Conservation (phyloP, 2,329 filamentous ascomycete species). For the Ophiocordyceps camponoti-floridani region DNA sequence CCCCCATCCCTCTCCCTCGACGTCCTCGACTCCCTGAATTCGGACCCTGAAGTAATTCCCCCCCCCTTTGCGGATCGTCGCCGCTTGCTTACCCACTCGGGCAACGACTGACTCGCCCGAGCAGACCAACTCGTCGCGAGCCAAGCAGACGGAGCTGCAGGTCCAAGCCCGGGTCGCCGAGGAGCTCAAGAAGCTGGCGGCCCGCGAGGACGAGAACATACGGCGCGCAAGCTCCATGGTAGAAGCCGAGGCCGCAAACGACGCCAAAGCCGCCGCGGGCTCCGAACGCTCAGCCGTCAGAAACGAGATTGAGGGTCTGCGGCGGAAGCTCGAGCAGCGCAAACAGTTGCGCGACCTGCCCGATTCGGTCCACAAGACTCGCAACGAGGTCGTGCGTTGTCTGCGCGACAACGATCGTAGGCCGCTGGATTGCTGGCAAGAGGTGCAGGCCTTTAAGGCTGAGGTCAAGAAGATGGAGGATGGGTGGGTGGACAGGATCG, state of each 20-base stretch:
- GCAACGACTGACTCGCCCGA: background rate
- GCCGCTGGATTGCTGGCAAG: constrained; percentile 85
- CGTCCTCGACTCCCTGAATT: constrained; percentile 67
- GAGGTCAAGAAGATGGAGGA: constrained; percentile 78
- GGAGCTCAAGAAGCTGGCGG: constrained; percentile 67
- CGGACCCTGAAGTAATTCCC: constrained; percentile 71
- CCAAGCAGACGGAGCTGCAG: constrained; percentile 67
- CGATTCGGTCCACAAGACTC: constrained; percentile 53
- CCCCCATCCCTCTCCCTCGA: constrained; percentile 53
- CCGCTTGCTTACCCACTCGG: background rate
- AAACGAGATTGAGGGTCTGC: constrained; percentile 41
- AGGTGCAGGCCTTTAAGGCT: constrained; percentile 79
- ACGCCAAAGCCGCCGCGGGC: constrained; percentile 19
- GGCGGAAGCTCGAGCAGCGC: constrained; percentile 39
- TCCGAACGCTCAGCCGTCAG: constrained; percentile 30
- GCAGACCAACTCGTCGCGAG: constrained; percentile 77
- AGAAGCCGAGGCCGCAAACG: constrained; percentile 40
- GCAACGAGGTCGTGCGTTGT: constrained; percentile 61
- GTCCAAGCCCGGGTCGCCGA: constrained; percentile 73
- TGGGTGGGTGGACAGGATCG: constrained; percentile 71
- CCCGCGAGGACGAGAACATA: constrained; percentile 40
- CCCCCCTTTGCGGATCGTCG: background rate
- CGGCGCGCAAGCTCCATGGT: constrained; percentile 15
- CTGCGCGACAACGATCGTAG: constrained; percentile 69
- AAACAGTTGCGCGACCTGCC: constrained; percentile 53